Evolutionary conservation across 345 rosid genomes (phyloP).

Genomic region (Rubroshorea leprosula): DNA sequence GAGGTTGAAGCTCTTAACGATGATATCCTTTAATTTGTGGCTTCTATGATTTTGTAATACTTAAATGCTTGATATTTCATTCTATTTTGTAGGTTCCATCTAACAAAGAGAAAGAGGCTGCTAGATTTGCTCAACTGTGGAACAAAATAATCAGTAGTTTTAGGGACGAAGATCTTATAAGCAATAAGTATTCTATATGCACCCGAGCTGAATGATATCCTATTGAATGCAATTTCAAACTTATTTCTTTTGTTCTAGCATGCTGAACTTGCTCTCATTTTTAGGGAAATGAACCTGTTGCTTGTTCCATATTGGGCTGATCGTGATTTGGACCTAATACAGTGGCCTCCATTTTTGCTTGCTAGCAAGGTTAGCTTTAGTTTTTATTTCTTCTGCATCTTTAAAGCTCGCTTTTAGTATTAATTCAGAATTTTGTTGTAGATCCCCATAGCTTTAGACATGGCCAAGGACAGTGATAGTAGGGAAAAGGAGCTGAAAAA

Average conservation of each 20-base stretch:
- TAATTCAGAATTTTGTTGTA: slow-evolving; percentile 19
- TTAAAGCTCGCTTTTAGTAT: neutral
- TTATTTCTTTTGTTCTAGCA: slow-evolving; percentile 6
- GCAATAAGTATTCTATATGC: slow-evolving; percentile 42
- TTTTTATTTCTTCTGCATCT: slow-evolving; percentile 7
- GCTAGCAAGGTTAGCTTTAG: slow-evolving; percentile 85
- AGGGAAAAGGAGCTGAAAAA: slow-evolving; percentile 87
- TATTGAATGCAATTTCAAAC: neutral
- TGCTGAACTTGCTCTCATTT: slow-evolving; percentile 20
- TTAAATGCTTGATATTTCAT: neutral
- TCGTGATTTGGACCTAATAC: slow-evolving; percentile 77
- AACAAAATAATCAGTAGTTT: slow-evolving; percentile 92
- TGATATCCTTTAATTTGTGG: neutral
- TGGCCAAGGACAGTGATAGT: slow-evolving; percentile 96
- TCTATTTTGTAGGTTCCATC: slow-evolving; percentile 38
- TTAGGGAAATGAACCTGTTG: slow-evolving; percentile 93
- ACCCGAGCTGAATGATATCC: neutral
- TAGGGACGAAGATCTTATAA: slow-evolving; percentile 94
- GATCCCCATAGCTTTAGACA: slow-evolving; percentile 98
- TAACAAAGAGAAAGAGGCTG: slow-evolving; percentile 74
- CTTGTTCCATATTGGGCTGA: slow-evolving; percentile 99
- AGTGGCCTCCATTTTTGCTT: slow-evolving; percentile 97
- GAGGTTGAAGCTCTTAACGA: slow-evolving; percentile 33
- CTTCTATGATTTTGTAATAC: neutral
- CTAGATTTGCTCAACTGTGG: slow-evolving; percentile 98